Conservation (phyloP, 352 stramenopile genomes). For the Phytophthora sp. region DNA sequence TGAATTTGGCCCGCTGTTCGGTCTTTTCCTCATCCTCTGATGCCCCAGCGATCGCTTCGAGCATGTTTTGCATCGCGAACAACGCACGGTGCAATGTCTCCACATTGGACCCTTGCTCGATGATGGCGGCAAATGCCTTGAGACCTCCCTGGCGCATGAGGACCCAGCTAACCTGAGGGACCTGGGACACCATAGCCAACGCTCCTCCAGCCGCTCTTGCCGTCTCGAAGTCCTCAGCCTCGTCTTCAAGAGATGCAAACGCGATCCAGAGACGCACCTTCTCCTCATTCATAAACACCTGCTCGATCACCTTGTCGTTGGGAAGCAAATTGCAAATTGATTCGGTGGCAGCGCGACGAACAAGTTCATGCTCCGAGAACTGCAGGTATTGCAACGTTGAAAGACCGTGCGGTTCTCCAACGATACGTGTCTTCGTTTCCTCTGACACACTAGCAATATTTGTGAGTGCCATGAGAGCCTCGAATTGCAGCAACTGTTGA, state of each 20-base stretch:
- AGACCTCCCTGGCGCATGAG: conserved; percentile 74
- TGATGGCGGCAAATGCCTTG: conserved; percentile 58
- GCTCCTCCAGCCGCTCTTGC: conserved; percentile 92
- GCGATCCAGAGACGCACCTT: conserved; percentile 95
- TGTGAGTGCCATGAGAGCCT: conserved; percentile 97
- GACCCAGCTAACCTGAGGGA: conserved; percentile 74
- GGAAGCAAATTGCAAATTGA: conserved; percentile 96
- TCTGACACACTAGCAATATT: conserved; percentile 96
- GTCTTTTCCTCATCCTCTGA: conserved; percentile 54
- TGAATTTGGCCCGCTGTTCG: conserved; percentile 50
- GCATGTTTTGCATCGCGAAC: conserved; percentile 81
- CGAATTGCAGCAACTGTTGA: conserved; percentile 88
- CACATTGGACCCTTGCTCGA: conserved; percentile 56
- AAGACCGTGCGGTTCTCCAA: conserved; percentile 67
- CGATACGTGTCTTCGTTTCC: conserved; percentile 93
- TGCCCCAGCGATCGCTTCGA: conserved; percentile 45
- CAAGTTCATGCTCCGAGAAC: conserved; percentile 98
- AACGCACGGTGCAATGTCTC: conserved; percentile 78
- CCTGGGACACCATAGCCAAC: conserved; percentile 93
- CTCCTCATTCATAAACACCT: conserved; percentile 93
- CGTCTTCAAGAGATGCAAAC: conserved; percentile 92
- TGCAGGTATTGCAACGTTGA: conserved; percentile 90
- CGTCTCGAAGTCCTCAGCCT: conserved; percentile 92
- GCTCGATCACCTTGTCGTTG: conserved; percentile 93
- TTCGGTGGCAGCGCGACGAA: conserved; percentile 96